phyloP scores from a whole-genome alignment of 768 basidiomycete species.

The Daedaleopsis nitida region DNA sequence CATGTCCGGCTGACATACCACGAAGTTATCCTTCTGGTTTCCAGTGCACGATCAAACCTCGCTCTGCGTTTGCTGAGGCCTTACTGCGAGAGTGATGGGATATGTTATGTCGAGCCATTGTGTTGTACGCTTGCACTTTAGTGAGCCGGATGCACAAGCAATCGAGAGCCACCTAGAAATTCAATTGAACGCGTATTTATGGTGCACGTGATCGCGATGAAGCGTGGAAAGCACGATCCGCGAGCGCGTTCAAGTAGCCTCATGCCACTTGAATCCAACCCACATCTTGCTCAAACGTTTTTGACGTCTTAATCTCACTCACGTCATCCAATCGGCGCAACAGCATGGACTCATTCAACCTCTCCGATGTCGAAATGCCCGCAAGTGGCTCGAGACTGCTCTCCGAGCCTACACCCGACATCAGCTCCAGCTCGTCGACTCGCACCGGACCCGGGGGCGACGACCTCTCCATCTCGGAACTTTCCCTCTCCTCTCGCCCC shows the following conservation, averaged over 20 bases:
- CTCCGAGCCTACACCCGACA: constrained; percentile 43
- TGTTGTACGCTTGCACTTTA: no score
- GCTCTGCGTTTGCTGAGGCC: background rate
- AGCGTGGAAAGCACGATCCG: background rate
- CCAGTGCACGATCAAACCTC: constrained; percentile 9
- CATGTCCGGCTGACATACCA: background rate
- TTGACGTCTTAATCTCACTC: background rate
- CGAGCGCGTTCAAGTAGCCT: background rate
- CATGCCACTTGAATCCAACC: no score
- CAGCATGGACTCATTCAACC: constrained; percentile 35
- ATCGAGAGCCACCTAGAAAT: no score
- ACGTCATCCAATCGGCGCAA: background rate
- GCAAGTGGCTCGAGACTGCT: constrained; percentile 44
- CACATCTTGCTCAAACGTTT: background rate
- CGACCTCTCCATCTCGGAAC: constrained; percentile 61
- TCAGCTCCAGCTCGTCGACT: constrained; percentile 27
- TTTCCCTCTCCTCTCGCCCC: constrained; percentile 43
- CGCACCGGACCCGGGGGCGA: constrained; percentile 46
- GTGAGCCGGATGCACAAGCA: no score
- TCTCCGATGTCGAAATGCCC: constrained; percentile 28
- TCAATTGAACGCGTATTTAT: no score
- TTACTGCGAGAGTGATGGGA: background rate
- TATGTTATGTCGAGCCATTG: background rate
- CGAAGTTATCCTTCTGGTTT: constrained; percentile 9
- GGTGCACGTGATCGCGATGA: background rate